Evolutionary conservation across 1,139 yeast genomes (phyloP), one percentile per base, ranked within the genome.

Genomic region (Petasospora rhodanensis): DNA sequence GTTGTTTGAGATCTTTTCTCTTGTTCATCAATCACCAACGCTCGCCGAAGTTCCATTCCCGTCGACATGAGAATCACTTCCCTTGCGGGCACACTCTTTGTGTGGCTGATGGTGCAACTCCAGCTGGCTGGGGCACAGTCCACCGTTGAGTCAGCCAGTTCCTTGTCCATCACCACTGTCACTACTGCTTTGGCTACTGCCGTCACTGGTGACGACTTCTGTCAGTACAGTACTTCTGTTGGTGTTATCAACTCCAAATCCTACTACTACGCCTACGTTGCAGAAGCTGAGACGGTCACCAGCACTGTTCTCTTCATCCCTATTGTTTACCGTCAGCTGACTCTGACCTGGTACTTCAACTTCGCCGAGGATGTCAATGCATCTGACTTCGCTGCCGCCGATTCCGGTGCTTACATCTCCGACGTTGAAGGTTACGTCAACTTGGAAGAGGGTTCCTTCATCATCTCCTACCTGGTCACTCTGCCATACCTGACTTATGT

Each of bases 401-500:
- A 26, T 2, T 24, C 23, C 5, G 43, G 44, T 20, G 6, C 22
- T 10, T 28, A 40, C 20, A 31, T 38, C 14, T 17, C 29, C 2
- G 23, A 28, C 16, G 16, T 41, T 6, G 4, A 11, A 6, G 45
- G 43, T 33, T 20, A 18, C 14, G 43, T 38, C 12, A 42, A 42
- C 30, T 24, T 41, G 19, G 34, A 34, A 8, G 40, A 38, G 7
- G 46, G 46, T 29, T 22, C 42, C 1, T 25, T 36, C 22, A 13
- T 36, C 16, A 19, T 31, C 14, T 26, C 34, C 11, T 41, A 41
- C 29, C 22, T 22, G 13, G 27, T 26, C 11, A 26, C 26, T 12
- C 18, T 30, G n/a, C 18, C 29, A 2, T 11, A 16, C 12, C 13
- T 15, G 10, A 27, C 32, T 6, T 14, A 18, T 14, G 4, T 30